Base-by-base conservation (phyloP, 2,329 filamentous ascomycete species). In the Nothophoma quercina region DNA sequence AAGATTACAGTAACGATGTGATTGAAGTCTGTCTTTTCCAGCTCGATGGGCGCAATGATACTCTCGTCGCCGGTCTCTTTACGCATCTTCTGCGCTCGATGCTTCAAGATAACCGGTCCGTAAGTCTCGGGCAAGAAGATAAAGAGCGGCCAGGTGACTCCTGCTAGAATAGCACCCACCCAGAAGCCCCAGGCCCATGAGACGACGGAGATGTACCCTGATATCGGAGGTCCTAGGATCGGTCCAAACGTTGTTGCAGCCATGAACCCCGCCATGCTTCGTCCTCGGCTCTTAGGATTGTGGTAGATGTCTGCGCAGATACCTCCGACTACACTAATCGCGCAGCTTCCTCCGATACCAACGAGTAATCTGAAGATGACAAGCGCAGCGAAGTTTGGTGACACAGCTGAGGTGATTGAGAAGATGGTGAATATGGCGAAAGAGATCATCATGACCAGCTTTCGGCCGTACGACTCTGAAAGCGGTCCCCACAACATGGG, bases 131-230 rank as follows among this genome's bases (percentile, higher is more conserved):
- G 87, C 51, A 91, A 79, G 55, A 87, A 79, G n/a, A 85, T 50
- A 12, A 90, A 73, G 1, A 85, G 75, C 2, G 86, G 69, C 71
- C 87, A 79, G 1, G 86, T 87, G 0, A 74, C 73, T 21, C 83
- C 87, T 2, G 88, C 88, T 47, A 90, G 78, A 15, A 92, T 88
- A 13, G 90, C 77, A 12, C 78, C 87, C 19, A 91, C 81, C 83
- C 87, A 90, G 65, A 89, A 89, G 1, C 82, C 75, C 88, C 88
- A 90, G 33, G 85, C 80, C 88, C 88, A 90, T 21, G 81, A 83
- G 21, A 88, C 80, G 1, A 78, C 79, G 1, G 83, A 78, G 30
- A 84, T 81, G 71, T 82, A 89, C 8, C 87, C 88, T 0, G 84
- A 85, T 18, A 88, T 79, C 13, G 88, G 83, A 2, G 88, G 88